These are phyloP conservation scores for Candolleomyces aberdarensis DNA, from an alignment of 768 basidiomycete species.

Conservation along the genomic window DNA sequence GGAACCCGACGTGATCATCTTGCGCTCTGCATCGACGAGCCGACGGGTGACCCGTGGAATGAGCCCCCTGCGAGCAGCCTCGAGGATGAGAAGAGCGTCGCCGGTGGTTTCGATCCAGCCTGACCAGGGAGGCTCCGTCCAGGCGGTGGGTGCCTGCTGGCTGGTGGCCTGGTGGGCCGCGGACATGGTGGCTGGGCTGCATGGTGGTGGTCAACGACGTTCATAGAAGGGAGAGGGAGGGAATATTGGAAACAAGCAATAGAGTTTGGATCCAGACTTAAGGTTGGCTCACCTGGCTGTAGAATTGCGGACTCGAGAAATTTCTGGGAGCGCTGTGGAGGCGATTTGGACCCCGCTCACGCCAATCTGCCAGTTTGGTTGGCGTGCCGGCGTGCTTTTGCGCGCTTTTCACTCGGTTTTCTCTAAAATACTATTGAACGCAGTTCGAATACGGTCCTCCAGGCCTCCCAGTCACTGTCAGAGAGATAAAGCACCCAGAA, in stretches of 20 bases:
- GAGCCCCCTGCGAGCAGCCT: constrained; percentile 85
- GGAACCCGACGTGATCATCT: constrained; percentile 89
- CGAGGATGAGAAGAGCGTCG: constrained; percentile 95
- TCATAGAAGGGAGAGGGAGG: constrained; percentile 20
- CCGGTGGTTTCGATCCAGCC: constrained; percentile 96
- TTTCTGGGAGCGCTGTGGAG: constrained; percentile 31
- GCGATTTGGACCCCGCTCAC: constrained; percentile 40
- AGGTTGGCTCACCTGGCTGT: constrained; percentile 72
- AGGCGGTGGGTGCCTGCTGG: constrained; percentile 43
- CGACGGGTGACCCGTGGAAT: constrained; percentile 91
- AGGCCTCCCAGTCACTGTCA: neutral
- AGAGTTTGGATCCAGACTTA: constrained; percentile 58
- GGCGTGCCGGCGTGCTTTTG: constrained; percentile 12
- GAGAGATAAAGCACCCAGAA: constrained; percentile 3
- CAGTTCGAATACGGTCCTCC: neutral
- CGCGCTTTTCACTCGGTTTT: neutral
- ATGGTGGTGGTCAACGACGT: constrained; percentile 21
- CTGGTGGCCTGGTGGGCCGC: constrained; percentile 28
- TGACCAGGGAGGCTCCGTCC: constrained; percentile 88
- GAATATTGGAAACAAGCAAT: constrained; percentile 42
- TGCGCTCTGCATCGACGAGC: constrained; percentile 87
- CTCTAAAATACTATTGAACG: neutral
- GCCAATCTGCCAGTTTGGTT: constrained; percentile 24
- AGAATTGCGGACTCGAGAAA: constrained; percentile 58
- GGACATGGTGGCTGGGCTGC: constrained; percentile 32